Evolutionary conservation across 805 yeast species (phyloP), one percentile per base, ranked within the genome.

Genomic region (Starmerella floris): DNA sequence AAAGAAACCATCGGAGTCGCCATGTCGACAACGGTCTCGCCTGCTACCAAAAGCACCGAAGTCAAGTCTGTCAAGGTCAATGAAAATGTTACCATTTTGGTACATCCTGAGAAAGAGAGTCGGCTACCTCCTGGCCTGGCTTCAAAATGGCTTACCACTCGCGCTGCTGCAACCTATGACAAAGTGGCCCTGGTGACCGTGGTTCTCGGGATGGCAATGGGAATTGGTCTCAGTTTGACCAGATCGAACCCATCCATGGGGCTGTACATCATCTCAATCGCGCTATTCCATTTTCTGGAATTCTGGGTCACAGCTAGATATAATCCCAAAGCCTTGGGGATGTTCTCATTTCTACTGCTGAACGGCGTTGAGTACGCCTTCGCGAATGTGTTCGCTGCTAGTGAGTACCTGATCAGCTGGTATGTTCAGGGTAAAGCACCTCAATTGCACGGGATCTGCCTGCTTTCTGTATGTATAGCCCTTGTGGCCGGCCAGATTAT

Each of bases 281-380:
- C 79, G 2, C 23, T 69, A 0, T 91, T 88, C 62, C 97, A 91
- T 58, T 72, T 82, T 52, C 57, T 83, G 19, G 98, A 91, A 62
- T 91, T 78, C 58, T 74, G 71, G 54, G 71, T 76, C 31, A 91
- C 98, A 0, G 85, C 94, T 0, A 62, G 65, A 40, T 84, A 68
- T 62, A 85, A 88, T 55, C 68, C 76, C 3, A 59, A 66, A 3
- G 76, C 77, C 54, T 79, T 79, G 1, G 76, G 75, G 33, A 70
- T 70, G 42, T 84, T 81, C 51, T 84, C 87, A 0, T 82, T 75
- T 53, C 63, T 81, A 38, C 58, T 81, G 37, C 70, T 72, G 43
- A 81, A 81, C 53, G 85, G 87, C 2, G 51, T 58, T 0, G 71
- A 68, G 16, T 81, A 81, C 53, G 59, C 66, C 0, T 37, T 63